phyloP scores from a whole-genome alignment of 164 flowering plant genomes.

The Malania oleifera region DNA sequence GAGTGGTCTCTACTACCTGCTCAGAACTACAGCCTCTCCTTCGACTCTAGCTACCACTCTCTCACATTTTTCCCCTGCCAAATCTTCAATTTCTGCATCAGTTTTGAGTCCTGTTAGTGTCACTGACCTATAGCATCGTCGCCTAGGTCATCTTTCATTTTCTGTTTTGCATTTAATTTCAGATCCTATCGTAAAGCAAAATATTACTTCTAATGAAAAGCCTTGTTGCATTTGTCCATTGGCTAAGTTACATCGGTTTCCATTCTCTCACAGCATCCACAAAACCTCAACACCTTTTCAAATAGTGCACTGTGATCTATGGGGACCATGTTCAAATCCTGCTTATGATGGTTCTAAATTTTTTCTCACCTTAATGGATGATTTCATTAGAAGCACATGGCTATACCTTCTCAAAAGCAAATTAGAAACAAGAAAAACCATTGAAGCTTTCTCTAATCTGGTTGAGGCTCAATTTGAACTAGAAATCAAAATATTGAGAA shows the following conservation, averaged over 20 bases:
- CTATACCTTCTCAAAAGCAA: background rate
- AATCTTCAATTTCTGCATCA: no score
- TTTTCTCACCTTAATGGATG: background rate
- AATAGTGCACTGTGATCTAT: background rate
- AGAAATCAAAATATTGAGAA: background rate
- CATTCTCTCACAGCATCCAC: background rate
- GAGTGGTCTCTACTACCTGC: background rate
- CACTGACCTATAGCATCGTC: no score
- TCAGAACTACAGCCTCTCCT: no score
- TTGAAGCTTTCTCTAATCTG: background rate
- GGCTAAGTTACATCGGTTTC: background rate
- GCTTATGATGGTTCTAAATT: background rate
- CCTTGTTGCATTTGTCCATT: slow-evolving; percentile 1
- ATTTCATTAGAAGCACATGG: background rate
- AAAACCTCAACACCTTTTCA: background rate
- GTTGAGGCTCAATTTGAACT: background rate
- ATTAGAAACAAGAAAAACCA: background rate
- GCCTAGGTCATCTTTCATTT: no score
- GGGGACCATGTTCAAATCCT: background rate
- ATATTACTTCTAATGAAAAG: background rate
- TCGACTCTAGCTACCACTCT: no score
- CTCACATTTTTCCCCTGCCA: no score
- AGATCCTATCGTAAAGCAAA: background rate
- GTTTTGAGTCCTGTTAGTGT: no score
- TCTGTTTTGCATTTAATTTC: background rate